Evolutionary conservation across 768 basidiomycete species (phyloP).

Genomic region (Pholiota molesta): DNA sequence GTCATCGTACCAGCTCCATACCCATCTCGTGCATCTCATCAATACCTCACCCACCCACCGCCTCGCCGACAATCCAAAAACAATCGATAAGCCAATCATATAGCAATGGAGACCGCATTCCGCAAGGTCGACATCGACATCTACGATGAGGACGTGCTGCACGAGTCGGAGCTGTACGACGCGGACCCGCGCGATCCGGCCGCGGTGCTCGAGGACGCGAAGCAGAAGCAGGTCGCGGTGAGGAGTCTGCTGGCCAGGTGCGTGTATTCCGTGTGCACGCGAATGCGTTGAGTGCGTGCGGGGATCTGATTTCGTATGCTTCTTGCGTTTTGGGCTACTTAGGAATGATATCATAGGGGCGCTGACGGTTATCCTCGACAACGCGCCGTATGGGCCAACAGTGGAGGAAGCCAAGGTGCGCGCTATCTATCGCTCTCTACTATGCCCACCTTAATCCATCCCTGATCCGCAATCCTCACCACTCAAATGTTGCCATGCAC

Average conservation of each 20-base stretch:
- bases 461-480: neutral
- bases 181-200: slow-evolving; percentile 81
- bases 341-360: slow-evolving; percentile 83
- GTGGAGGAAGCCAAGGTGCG: slow-evolving; percentile 90
- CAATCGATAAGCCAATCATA: neutral
- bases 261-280: slow-evolving; percentile 27
- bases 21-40: neutral
- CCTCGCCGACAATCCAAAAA: too few species aligned
- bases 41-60: neutral
- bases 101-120: slow-evolving; percentile 59
- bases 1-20: neutral
- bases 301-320: neutral
- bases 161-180: slow-evolving; percentile 85
- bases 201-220: slow-evolving; percentile 75
- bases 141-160: slow-evolving; percentile 89
- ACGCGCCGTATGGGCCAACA: slow-evolving; percentile 86
- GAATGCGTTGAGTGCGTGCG: neutral
- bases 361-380: slow-evolving; percentile 68
- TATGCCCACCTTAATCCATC: neutral
- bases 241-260: slow-evolving; percentile 77
- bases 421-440: too few species aligned
- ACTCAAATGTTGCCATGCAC: neutral
- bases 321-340: neutral
- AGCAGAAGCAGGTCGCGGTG: slow-evolving; percentile 72
- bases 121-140: slow-evolving; percentile 94